Evolutionary conservation across 805 yeast genomes (phyloP), one percentile per base, ranked within the genome.

Genomic region (Ogataea ganodermae): DNA sequence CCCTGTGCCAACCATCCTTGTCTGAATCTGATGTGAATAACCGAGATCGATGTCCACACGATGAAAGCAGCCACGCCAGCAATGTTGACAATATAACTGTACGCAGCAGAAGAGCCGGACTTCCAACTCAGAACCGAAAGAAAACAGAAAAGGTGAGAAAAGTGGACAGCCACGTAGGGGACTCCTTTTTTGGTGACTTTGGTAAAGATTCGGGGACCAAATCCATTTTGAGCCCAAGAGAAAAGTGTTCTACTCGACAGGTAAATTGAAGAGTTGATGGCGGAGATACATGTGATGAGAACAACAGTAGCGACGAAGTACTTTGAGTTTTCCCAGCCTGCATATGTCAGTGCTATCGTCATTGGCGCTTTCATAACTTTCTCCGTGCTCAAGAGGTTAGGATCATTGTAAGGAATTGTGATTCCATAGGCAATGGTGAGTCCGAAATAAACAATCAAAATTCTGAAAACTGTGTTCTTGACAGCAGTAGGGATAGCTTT

Each of bases 161-260:
- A 65, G 31, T 78, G 69, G 48, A 81, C 75, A 13, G 86, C 81
- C 30, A 70, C 72, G 47, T 72, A 74, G 1, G 89, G 89, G 10
- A 81, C 79, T 47, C 89, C 89, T 38, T 69, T 66, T 47, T 70
- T 73, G 55, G 75, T 74, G 20, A 79, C 75, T 53, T 70, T 70
- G 4, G 74, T 70, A 46, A 84, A 70, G 43, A 83, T 59, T 55
- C 68, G 71, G 16, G 89, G 89, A 0, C 86, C 87, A 49, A 73
- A 72, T 1, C 83, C 80, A 47, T 75, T 78, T 53, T 75, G 68
- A 8, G 87, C 79, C 73, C 83, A 74, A 44, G 76, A 78, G 51
- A 82, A 78, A 13, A 84, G 68, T 1, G 88, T 75, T 57, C 89
- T 69, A 3, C 86, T 79, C 6, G 86, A 86, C 57, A 83, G 71